Base-by-base conservation (phyloP, 1,284 basidiomycete species). In the Fomitopsis betulina region DNA sequence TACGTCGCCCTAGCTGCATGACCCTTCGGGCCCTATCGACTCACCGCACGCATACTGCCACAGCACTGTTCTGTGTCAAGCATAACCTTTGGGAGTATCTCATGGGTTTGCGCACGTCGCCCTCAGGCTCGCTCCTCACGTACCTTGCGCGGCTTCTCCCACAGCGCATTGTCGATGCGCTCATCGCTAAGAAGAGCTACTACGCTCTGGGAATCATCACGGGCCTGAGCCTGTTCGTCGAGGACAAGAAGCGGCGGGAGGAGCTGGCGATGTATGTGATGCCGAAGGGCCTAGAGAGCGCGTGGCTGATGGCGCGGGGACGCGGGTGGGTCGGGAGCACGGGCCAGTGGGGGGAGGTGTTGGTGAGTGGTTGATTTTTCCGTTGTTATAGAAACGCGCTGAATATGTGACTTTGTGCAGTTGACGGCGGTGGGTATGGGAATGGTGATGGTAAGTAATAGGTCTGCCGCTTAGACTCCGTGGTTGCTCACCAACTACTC, bases 211-310 rank as follows among this genome's bases (percentile, higher is more conserved):
- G 95, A 0, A 81, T 95, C 59, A 71, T 87, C 5, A 83, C 91
- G 9, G 93, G 90, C 17, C 67, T 96, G 2, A 83, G 92, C 13
- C 77, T 98, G 40, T 86, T 98, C 57, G 82, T 96, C 4, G 96
- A 99, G 69, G 94, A 94, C 68, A 89, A 86, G 72, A 77, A 86
- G 54, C 78, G 94, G 15, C 79, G 93, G 13, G 86, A 84, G 3
- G 94, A 96, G 73, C 75, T 96, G 62, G 94, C 96, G 30, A 96
- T 97, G 88, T 99, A 96, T 72, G 94, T 94, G 3, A 75, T 98
- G 40, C 96, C 96, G n/a, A 93, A 94, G 72, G 92, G 86, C 0
- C 72, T 96, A 47, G 94, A 96, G 75, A 91, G 90, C 57, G 85
- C 85, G 12, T 98, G 96, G 95, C 80, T 87, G 1, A 84, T 88